These are phyloP conservation scores for Hortaea sp. DNA, from an alignment of 2,329 filamentous ascomycete genomes.

Conservation along the genomic window DNA sequence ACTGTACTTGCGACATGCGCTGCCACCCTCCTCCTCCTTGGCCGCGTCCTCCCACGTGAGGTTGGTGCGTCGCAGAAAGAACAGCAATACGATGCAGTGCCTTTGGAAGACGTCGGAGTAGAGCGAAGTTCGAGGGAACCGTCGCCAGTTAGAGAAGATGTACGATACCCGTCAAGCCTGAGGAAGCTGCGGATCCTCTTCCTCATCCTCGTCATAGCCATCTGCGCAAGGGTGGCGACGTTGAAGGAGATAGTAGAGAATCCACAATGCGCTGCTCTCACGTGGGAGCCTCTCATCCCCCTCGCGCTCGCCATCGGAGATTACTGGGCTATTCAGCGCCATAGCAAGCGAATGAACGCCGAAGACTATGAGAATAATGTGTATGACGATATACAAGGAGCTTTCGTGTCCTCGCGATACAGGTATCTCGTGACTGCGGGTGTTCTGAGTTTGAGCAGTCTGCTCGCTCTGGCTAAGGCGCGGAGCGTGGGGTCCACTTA, in stretches of 20 bases:
- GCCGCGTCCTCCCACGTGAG: slow-evolving; percentile 21
- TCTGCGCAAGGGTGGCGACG: slow-evolving; percentile 27
- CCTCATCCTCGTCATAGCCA: slow-evolving; percentile 18
- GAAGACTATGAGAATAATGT: slow-evolving; percentile 17
- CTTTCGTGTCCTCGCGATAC: slow-evolving; percentile 25
- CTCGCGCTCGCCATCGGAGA: slow-evolving; percentile 19
- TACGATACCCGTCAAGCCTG: slow-evolving; percentile 15
- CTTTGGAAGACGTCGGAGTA: slow-evolving; percentile 18
- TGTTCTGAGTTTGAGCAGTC: slow-evolving; percentile 30
- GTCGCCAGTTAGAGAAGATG: slow-evolving; percentile 12
- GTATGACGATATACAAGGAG: slow-evolving; percentile 23
- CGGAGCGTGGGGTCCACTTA: slow-evolving; percentile 35
- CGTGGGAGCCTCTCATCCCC: slow-evolving; percentile 20
- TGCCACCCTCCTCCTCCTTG: slow-evolving; percentile 27
- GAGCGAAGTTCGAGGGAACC: slow-evolving; percentile 13
- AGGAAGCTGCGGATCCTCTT: slow-evolving; percentile 19
- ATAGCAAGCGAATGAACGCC: slow-evolving; percentile 5
- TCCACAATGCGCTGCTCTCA: slow-evolving; percentile 32
- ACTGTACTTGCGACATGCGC: slow-evolving; percentile 33
- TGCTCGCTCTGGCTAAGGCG: slow-evolving; percentile 27
- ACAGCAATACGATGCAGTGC: slow-evolving; percentile 17
- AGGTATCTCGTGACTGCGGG: slow-evolving; percentile 30
- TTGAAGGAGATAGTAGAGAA: slow-evolving; percentile 32
- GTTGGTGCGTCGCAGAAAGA: slow-evolving; percentile 11
- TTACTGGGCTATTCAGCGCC: slow-evolving; percentile 13